A percentile compares a stretch with the other conserved stretches of the same genome.
Evolutionary conservation across 2,329 filamentous ascomycete species (phyloP).

Genomic region (Niveomyces coronatus): DNA sequence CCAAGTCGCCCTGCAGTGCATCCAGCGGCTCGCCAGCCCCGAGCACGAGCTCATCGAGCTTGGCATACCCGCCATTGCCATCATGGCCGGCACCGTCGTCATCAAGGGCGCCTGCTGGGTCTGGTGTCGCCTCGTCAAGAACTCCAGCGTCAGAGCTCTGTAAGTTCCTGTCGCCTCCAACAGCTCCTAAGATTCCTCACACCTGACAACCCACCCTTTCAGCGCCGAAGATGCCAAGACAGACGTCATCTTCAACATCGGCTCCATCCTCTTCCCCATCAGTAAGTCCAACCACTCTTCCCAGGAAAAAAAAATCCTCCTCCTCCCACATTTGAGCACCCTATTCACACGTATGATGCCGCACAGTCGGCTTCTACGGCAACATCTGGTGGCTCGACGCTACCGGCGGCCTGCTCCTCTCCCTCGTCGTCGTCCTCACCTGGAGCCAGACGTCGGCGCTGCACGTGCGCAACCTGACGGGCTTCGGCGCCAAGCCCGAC

Average conservation of each 20-base stretch:
- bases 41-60: conserved; percentile 65
- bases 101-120: conserved; percentile 78
- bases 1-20: conserved; percentile 64
- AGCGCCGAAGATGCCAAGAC: conserved; percentile 47
- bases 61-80: conserved; percentile 59
- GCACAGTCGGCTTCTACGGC: conserved; percentile 58
- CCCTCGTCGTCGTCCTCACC: conserved; percentile 66
- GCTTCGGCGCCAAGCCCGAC: conserved; percentile 67
- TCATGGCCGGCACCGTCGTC: conserved; percentile 73
- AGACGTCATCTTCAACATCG: conserved; percentile 83
- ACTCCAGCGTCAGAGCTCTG: conserved; percentile 75
- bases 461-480: conserved; percentile 73
- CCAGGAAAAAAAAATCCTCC: neutral
- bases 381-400: conserved; percentile 77
- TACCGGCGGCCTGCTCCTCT: conserved; percentile 68
- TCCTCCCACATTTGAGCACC: neutral
- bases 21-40: conserved; percentile 48
- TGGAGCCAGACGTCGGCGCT: conserved; percentile 65
- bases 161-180: conserved; percentile 23
- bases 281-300: conserved; percentile 27
- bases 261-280: conserved; percentile 79
- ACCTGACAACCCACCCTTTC: conserved; percentile 2
- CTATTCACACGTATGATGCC: neutral
- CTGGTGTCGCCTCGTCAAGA: conserved; percentile 78
- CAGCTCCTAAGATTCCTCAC: conserved; percentile 3